A percentile compares a stretch with the other conserved stretches of the same genome.
Conservation (phyloP, 1,284 basidiomycete species). For the Fistulinella cinereoalba region DNA sequence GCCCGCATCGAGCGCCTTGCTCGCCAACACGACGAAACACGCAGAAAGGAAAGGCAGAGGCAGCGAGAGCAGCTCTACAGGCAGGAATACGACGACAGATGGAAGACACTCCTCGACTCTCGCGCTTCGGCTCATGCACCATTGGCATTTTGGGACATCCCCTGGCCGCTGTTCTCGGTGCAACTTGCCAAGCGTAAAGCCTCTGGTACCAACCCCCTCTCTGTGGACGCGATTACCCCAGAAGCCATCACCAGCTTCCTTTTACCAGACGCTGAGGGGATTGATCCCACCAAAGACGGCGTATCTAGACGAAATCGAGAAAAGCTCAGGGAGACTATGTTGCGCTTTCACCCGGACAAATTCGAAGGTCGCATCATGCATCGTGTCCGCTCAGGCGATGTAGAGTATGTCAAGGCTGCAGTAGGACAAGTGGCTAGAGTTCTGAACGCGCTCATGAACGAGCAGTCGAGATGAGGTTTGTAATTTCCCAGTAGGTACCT, state of each 20-base stretch:
- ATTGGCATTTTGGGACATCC: constrained; percentile 62
- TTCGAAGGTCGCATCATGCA: constrained; percentile 73
- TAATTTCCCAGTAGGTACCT: background rate
- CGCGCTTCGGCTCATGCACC: constrained; percentile 15
- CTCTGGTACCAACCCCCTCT: constrained; percentile 20
- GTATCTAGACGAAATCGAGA: constrained; percentile 51
- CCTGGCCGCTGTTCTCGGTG: constrained; percentile 67
- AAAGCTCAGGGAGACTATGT: constrained; percentile 65
- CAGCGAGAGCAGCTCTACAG: constrained; percentile 44
- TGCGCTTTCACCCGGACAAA: constrained; percentile 85
- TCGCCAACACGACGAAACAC: constrained; percentile 47
- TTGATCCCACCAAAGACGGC: constrained; percentile 9
- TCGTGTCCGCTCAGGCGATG: constrained; percentile 58
- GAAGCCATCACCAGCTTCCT: constrained; percentile 65
- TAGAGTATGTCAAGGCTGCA: constrained; percentile 68
- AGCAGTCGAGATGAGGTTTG: constrained; percentile 7
- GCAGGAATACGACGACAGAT: constrained; percentile 55
- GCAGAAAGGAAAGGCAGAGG: constrained; percentile 45
- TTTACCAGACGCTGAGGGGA: constrained; percentile 34
- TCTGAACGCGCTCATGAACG: constrained; percentile 49
- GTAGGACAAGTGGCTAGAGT: constrained; percentile 67
- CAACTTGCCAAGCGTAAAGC: background rate
- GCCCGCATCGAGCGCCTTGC: constrained; percentile 48
- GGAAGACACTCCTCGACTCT: constrained; percentile 50
- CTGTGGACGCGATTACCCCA: constrained; percentile 51